Evolutionary conservation across 345 rosid species (phyloP), one percentile per base, ranked within the genome.

Genomic region (Lumnitzera littorea): DNA sequence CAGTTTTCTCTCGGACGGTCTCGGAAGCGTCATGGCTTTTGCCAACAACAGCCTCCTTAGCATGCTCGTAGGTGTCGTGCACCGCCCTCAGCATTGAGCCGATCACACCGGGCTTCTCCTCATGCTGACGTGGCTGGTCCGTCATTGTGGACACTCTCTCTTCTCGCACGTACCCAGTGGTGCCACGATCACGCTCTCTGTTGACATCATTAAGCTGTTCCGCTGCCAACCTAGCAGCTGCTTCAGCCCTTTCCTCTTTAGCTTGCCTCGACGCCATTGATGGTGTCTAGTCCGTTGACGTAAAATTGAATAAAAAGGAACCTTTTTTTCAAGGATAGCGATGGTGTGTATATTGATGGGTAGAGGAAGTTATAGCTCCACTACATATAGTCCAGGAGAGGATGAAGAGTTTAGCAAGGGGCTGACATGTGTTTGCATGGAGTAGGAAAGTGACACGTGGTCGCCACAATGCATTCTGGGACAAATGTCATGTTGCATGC

Each of bases 41-140:
- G 2, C 91, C 96, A 0, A 80, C 78, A 10, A 79, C 82, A 0
- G 78, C 89, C 1, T 79, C 91, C 58, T 76, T 88, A 0, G 84
- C 96, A 12, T 83, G 84, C 67, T 73, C 86, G 49, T 67, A 70
- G 0, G 88, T 85, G 43, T 71, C 87, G 5, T 76, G 74, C 15
- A 91, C 84, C 3, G 81, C 82, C 57, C 69, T 73, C 23, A 88
- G 52, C 58, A 91, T 75, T 0, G 85, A 81, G 10, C 85, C 94
- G 55, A 88, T 66, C 27, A 85, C 74, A 0, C 94, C 89, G 0
- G 81, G 85, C 47, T 71, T 77, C 46, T 78, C 67, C n/a, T 72
- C 53, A 24, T 78, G 74, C 48, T 78, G 78, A 7, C 60, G 80
- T 0, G 57, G 70, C 20, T 62, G 75, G 11, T 69, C 70, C 16